Evolutionary conservation across 306 rosid genomes (phyloP), one percentile per base, ranked within the genome.

Genomic region (Pachyrhizus erosus): DNA sequence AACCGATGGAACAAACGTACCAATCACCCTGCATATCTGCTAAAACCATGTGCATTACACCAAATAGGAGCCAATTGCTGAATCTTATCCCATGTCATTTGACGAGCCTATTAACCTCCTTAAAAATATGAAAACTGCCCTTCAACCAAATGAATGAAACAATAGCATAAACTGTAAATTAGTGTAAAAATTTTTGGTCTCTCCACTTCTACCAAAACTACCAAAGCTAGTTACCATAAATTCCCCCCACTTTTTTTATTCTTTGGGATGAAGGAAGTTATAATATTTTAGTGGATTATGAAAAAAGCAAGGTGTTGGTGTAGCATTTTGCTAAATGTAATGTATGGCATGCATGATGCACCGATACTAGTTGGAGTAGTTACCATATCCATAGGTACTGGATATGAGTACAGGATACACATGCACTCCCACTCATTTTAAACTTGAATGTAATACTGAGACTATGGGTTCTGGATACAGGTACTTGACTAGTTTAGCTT

Each of bases 1-100:
- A 58, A 64, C 65, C 60, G 45, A 26, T 70, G 29, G 46, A n/a
- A 58, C 67, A 48, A 23, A 7, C 45, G 33, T 29, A 21, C 68
- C 29, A 52, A 39, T 76, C 31, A 49, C 86, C 57, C 43, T 82
- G 51, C 42, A 21, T 68, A 70, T 76, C 65, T 31, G 54, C 55
- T 21, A 39, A 72, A 66, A 15, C 7, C 70, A 45, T 77, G 55
- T 43, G 15, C 61, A 42, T 57, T 60, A 48, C 69, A 37, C 34
- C 51, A 61, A 83, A 60, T 29, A 24, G 75, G 54, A 83, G 60
- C 27, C 34, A 61, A 48, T 77, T 70, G 31, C 60, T 64, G 55
- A 77, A 39, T 37, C 73, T 76, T 29, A 27, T 24, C 75, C 15
- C 37, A 18, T 51, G 17, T 39, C 57, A 9, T 40, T 65, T 34